Percentiles rank a stretch among this genome's conserved stretches.
Evolutionary conservation across 78 protist species (phyloP).

Genomic region (Cavenderia fasciculata): DNA sequence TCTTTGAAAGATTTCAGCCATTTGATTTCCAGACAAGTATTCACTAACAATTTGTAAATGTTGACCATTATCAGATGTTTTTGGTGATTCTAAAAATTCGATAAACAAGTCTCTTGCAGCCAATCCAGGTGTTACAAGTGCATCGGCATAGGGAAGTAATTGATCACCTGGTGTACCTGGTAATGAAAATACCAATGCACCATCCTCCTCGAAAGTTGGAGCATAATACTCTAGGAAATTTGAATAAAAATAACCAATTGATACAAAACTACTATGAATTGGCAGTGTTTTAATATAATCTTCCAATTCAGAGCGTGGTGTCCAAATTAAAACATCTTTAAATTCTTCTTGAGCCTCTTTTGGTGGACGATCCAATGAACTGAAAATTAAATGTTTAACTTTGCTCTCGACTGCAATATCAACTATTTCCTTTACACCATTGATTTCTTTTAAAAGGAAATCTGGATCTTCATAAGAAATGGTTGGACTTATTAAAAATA

Average conservation of each 20-base stretch:
- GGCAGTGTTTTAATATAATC: background rate
- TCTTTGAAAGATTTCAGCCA: background rate
- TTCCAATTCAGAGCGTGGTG: background rate
- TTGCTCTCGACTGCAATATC: slow-evolving; percentile 7
- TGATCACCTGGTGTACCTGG: no score
- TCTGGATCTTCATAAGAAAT: slow-evolving; percentile 3
- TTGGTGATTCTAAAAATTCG: background rate
- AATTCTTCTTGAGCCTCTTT: background rate
- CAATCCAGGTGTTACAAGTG: no score
- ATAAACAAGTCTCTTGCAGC: no score
- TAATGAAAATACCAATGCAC: no score
- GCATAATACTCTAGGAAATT: background rate
- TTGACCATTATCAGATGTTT: background rate
- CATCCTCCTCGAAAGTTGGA: no score
- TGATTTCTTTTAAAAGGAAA: slow-evolving; percentile 2
- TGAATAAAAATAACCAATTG: background rate
- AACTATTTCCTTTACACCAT: background rate
- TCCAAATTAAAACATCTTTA: background rate
- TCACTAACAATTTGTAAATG: background rate
- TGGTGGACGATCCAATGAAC: slow-evolving; percentile 1
- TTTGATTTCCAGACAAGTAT: background rate
- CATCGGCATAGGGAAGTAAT: no score
- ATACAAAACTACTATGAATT: background rate
- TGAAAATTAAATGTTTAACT: background rate
- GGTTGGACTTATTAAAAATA: slow-evolving; percentile 4